Evolutionary conservation across 306 rosid genomes (phyloP), one percentile per base, ranked within the genome.

Genomic region (Amphicarpaea edgeworthii): DNA sequence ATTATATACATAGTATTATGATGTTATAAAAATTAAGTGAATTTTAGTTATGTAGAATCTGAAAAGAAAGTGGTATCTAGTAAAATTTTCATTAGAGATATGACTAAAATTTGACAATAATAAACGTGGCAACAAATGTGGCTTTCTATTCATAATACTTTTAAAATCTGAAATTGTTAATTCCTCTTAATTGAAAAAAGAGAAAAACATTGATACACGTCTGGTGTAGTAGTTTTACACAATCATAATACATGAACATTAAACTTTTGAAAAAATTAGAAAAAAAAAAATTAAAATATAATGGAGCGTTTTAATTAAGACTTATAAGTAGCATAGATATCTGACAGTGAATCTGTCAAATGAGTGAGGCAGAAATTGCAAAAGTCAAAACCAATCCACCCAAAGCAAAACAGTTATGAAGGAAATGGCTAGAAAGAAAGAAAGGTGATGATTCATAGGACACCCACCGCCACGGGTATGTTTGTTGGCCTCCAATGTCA

Each of bases 401-500:
- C 76, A 82, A 87, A 78, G 79, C 62, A 45, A 72, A 77, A 46
- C 75, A 79, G 71, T 54, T 79, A 75, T 12, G 83, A 81, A 60
- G 37, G 74, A 80, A 57, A 69, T 75, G 75, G 59, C 17, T 49
- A 82, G 43, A 87, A 85, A 79, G 73, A 72, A 77, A 75, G 49
- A 55, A 73, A 68, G 81, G 81, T 81, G 77, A 87, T 90, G 85
- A 83, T 87, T 90, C 88, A 76, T 59, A 78, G 78, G 84, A 76
- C 79, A 58, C 74, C 82, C 89, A 79, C 80, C 60, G 43, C 83
- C 91, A 90, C 85, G 96, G 86, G 83, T 66, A 69, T 78, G 71
- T 81, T 70, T 86, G 91, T 63, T 85, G 93, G 89, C 91, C 85
- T 90, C 90, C 86, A 83, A 38, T 79, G 74, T 88, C 90, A 80